phyloP scores from a whole-genome alignment of 1,139 yeast genomes.

The Geotrichum cucujoidarum region DNA sequence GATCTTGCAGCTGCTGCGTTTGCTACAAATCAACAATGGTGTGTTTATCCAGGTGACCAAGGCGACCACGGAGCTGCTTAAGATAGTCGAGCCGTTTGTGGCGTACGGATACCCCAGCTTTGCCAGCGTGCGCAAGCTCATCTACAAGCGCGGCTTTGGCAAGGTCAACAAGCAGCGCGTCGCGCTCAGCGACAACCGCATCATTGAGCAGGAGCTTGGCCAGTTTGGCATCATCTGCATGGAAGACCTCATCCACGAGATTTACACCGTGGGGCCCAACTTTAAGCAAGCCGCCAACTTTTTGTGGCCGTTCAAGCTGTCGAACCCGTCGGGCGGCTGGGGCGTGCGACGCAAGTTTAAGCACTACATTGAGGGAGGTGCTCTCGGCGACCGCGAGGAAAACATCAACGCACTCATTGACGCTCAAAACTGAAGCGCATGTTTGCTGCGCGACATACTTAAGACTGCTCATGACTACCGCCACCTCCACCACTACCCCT shows the following conservation, averaged over 20 bases:
- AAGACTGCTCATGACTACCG: no score
- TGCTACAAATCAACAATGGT: constrained; percentile 97
- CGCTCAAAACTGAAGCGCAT: constrained; percentile 42
- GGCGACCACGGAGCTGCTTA: constrained; percentile 95
- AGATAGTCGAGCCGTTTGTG: constrained; percentile 97
- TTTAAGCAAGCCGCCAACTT: constrained; percentile 99
- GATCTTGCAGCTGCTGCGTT: constrained; percentile 95
- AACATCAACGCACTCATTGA: constrained; percentile 96
- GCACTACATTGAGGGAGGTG: constrained; percentile 99
- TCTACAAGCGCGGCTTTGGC: constrained; percentile 99
- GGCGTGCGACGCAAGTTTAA: constrained; percentile 98
- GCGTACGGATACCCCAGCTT: constrained; percentile 99
- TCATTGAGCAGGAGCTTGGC: constrained; percentile 91
- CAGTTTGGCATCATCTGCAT: constrained; percentile 93
- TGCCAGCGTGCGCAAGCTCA: constrained; percentile 89
- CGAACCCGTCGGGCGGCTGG: constrained; percentile 99
- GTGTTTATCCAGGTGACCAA: constrained; percentile 96
- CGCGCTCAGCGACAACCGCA: constrained; percentile 79
- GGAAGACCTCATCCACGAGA: constrained; percentile 98
- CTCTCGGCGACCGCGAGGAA: constrained; percentile 99
- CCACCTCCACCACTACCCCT: no score
- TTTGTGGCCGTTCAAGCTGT: constrained; percentile 99
- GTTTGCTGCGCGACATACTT: no score
- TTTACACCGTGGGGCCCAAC: constrained; percentile 98
- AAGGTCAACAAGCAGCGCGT: constrained; percentile 98